phyloP scores from a whole-genome alignment of 805 yeast species.

The Spathaspora boniae region DNA sequence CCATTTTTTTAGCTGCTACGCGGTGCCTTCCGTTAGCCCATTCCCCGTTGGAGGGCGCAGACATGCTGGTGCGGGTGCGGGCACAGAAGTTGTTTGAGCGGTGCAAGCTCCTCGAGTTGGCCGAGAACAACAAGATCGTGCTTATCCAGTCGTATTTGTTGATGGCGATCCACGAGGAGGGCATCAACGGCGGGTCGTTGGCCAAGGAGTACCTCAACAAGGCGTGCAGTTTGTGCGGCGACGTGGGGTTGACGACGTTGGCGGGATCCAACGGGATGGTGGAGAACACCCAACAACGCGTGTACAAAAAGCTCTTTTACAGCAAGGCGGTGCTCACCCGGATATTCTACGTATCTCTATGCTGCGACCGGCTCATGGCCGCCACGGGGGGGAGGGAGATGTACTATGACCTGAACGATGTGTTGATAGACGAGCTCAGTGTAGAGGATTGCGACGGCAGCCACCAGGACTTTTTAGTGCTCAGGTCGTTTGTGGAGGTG shows the following conservation, averaged over 20 bases:
- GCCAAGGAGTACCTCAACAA: conserved; percentile 5
- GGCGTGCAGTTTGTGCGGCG: conserved; percentile 6
- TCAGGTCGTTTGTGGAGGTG: no score
- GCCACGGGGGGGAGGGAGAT: conserved; percentile 7
- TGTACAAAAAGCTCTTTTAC: background rate
- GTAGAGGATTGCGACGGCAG: conserved; percentile 2
- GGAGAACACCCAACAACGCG: background rate
- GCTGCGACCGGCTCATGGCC: conserved; percentile 5
- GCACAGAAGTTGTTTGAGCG: conserved; percentile 2
- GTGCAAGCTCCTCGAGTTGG: conserved; percentile 4
- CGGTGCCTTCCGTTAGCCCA: background rate
- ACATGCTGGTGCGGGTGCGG: background rate
- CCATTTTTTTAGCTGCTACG: conserved; percentile 5
- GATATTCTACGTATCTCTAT: conserved; percentile 3
- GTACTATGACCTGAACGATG: conserved; percentile 3
- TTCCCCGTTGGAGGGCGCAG: background rate
- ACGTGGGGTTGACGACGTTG: conserved; percentile 2
- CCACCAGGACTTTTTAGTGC: background rate
- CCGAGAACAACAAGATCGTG: conserved; percentile 3
- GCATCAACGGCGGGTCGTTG: conserved; percentile 4
- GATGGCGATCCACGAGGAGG: conserved; percentile 7
- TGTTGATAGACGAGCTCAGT: conserved; percentile 2
- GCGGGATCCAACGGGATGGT: conserved; percentile 6
- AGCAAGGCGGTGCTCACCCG: conserved; percentile 1
- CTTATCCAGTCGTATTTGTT: conserved; percentile 5